Evolutionary conservation across 345 rosid genomes (phyloP).

Genomic region (Zanthoxylum bungeanum): DNA sequence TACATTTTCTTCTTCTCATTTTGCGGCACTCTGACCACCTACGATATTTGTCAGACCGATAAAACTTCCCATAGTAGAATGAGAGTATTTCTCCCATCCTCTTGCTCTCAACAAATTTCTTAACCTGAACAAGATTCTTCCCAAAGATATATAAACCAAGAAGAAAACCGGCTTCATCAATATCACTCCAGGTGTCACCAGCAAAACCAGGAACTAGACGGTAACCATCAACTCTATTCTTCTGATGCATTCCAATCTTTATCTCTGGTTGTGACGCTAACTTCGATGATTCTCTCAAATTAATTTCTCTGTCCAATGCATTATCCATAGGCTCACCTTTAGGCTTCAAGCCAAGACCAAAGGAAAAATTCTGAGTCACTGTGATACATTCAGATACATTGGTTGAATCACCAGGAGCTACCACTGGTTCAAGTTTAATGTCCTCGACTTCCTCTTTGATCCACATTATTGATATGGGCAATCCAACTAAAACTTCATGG

Average conservation of each 20-base stretch:
- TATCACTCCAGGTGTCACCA: slow-evolving; percentile 30
- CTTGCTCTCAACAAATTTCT: slow-evolving; percentile 44
- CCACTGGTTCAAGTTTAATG: slow-evolving; percentile 21
- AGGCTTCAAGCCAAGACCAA: slow-evolving; percentile 9
- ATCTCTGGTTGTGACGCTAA: slow-evolving; percentile 13
- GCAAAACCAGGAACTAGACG: slow-evolving; percentile 38
- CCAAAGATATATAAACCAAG: slow-evolving; percentile 67
- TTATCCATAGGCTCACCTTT: slow-evolving; percentile 19
- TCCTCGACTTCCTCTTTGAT: slow-evolving; percentile 23
- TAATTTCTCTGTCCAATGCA: neutral
- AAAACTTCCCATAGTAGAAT: slow-evolving; percentile 57
- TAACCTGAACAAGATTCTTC: slow-evolving; percentile 48
- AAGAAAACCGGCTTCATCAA: slow-evolving; percentile 40
- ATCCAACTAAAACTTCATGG: slow-evolving; percentile 31
- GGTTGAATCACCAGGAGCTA: slow-evolving; percentile 11
- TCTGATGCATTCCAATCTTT: slow-evolving; percentile 17
- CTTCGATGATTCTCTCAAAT: slow-evolving; percentile 10
- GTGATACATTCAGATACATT: slow-evolving; percentile 15
- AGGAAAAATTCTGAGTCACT: neutral
- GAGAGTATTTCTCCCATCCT: slow-evolving; percentile 45
- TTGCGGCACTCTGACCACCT: slow-evolving; percentile 60
- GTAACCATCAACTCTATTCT: slow-evolving; percentile 12
- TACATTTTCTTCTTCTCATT: slow-evolving; percentile 37
- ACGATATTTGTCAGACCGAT: slow-evolving; percentile 36
- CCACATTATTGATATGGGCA: slow-evolving; percentile 55